Percentiles rank a stretch among this genome's conserved stretches.
Conservation (phyloP, 352 stramenopile species). For the Phytophthora citricola region DNA sequence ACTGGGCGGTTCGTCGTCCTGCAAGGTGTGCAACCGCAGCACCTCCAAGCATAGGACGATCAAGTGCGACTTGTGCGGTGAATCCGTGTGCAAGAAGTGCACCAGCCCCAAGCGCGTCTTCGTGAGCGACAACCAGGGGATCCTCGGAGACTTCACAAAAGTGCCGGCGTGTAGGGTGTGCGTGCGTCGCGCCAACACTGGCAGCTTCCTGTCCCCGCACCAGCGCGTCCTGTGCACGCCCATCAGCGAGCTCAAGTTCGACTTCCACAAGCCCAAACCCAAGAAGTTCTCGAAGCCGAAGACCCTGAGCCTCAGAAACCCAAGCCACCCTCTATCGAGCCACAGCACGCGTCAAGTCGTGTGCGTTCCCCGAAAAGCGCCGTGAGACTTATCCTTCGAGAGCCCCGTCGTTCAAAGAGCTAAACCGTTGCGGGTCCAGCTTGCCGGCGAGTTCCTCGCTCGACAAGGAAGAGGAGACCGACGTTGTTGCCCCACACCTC, state of each 20-base stretch:
- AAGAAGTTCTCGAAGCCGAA: slow-evolving; percentile 14
- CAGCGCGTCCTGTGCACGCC: slow-evolving; percentile 27
- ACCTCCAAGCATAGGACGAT: slow-evolving; percentile 44
- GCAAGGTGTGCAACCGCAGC: slow-evolving; percentile 47
- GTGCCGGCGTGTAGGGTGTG: slow-evolving; percentile 48
- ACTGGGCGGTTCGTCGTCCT: slow-evolving; percentile 24
- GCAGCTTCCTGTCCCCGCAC: slow-evolving; percentile 28
- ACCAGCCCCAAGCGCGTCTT: slow-evolving; percentile 54
- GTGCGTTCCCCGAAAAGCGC: slow-evolving; percentile 1
- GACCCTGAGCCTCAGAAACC: neutral
- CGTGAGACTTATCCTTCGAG: slow-evolving; percentile 21
- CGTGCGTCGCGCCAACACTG: slow-evolving; percentile 48
- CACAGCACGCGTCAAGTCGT: slow-evolving; percentile 1
- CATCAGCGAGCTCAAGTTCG: slow-evolving; percentile 18
- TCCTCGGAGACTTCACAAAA: slow-evolving; percentile 56
- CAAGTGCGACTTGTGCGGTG: slow-evolving; percentile 54
- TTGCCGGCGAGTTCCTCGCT: slow-evolving; percentile 18
- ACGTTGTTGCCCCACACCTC: slow-evolving; percentile 7
- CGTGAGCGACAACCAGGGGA: slow-evolving; percentile 41
- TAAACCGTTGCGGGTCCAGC: slow-evolving; percentile 13
- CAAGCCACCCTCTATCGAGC: neutral
- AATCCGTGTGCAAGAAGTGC: slow-evolving; percentile 58
- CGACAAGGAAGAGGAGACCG: slow-evolving; percentile 11
- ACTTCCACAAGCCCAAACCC: slow-evolving; percentile 27
- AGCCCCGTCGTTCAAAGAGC: neutral